These are phyloP conservation scores for Aureobasidium vineae DNA, from an alignment of 2,329 filamentous ascomycete species.

Conservation along the genomic window DNA sequence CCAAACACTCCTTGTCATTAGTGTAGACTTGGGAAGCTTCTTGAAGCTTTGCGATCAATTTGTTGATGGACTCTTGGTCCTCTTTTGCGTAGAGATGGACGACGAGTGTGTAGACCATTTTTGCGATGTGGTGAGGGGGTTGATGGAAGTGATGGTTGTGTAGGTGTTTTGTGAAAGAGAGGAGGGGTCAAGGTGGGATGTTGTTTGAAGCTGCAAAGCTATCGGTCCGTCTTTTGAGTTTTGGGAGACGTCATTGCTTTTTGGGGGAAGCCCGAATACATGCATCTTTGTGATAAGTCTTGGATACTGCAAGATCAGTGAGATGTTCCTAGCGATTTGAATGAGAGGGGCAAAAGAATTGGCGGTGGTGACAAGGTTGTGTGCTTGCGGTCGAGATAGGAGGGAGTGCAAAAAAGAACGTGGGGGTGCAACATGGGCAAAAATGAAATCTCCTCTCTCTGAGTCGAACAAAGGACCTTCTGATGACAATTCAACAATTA, in stretches of 20 bases:
- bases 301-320: background rate
- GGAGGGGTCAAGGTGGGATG: slow-evolving; percentile 14
- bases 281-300: no score
- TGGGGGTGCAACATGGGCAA: background rate
- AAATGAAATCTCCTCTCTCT: slow-evolving; percentile 25
- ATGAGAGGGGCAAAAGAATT: background rate
- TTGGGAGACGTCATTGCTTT: slow-evolving; percentile 10
- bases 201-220: background rate
- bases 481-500: slow-evolving; percentile 24
- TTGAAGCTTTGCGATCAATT: slow-evolving; percentile 68
- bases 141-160: background rate
- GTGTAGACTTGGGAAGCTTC: slow-evolving; percentile 72
- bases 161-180: background rate
- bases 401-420: background rate
- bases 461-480: slow-evolving; percentile 27
- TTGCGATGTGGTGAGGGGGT: no score
- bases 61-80: slow-evolving; percentile 61
- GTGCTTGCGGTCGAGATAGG: background rate
- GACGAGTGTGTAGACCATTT: slow-evolving; percentile 67
- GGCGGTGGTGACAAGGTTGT: background rate
- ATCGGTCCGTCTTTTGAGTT: slow-evolving; percentile 2
- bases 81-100: slow-evolving; percentile 69
- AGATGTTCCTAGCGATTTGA: background rate
- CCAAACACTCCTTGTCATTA: slow-evolving; percentile 64
- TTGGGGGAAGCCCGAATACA: no score